Evolutionary conservation across 768 basidiomycete genomes (phyloP).

Genomic region (Collybia nuda): DNA sequence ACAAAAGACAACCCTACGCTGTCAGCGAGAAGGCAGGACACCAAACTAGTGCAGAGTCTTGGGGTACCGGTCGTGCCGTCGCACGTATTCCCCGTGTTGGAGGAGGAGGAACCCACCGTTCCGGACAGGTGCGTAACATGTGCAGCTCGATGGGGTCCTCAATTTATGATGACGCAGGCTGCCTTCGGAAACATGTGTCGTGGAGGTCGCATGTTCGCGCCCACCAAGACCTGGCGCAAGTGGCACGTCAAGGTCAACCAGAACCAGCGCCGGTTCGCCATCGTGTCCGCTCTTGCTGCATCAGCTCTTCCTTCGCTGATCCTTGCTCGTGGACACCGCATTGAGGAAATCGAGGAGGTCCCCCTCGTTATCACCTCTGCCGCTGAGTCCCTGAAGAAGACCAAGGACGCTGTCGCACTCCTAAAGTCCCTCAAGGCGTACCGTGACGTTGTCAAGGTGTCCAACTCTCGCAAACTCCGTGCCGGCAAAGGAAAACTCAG

Average conservation of each 20-base stretch:
- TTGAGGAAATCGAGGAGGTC: slow-evolving; percentile 95
- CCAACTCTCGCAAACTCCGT: slow-evolving; percentile 94
- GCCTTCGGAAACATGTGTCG: slow-evolving; percentile 99
- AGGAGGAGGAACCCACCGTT: slow-evolving; percentile 97
- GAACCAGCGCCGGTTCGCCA: slow-evolving; percentile 97
- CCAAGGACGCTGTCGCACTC: slow-evolving; percentile 93
- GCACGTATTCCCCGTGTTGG: slow-evolving; percentile 99
- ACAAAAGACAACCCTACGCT: slow-evolving; percentile 95
- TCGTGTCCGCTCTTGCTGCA: slow-evolving; percentile 96
- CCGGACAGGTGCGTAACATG: slow-evolving; percentile 73
- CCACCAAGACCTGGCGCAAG: slow-evolving; percentile 98
- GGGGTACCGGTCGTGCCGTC: slow-evolving; percentile 99
- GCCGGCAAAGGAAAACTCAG: slow-evolving; percentile 98
- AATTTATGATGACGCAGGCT: slow-evolving; percentile 50
- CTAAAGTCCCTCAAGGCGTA: slow-evolving; percentile 90
- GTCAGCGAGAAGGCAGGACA: slow-evolving; percentile 98
- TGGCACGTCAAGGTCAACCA: slow-evolving; percentile 99
- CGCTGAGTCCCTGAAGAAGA: slow-evolving; percentile 90
- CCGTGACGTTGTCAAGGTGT: slow-evolving; percentile 92
- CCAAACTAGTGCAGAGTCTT: slow-evolving; percentile 98
- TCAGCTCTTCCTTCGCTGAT: slow-evolving; percentile 98
- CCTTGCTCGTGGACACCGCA: slow-evolving; percentile 97
- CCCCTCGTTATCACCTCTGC: slow-evolving; percentile 85
- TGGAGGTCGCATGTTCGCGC: slow-evolving; percentile 99
- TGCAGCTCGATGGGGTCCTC: not conserved